Conservation (phyloP, 2,329 filamentous ascomycete genomes). For the Cryphonectria carpinicola region DNA sequence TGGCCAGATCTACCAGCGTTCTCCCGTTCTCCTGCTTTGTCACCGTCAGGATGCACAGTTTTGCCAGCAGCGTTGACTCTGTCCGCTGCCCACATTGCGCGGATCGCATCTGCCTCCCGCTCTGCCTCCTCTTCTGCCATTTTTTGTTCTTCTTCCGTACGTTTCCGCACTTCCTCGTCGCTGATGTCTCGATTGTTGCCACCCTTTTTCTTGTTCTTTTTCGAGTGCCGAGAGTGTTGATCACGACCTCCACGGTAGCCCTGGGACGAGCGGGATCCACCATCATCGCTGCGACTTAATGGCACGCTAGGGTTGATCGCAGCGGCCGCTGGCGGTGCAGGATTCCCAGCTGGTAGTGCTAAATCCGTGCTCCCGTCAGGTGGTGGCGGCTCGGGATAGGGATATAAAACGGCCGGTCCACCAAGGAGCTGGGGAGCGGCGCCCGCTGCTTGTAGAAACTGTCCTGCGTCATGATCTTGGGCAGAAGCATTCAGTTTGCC, state of each 20-base stretch:
- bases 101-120: conserved; percentile 37
- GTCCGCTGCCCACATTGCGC: conserved; percentile 40
- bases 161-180: conserved; percentile 19
- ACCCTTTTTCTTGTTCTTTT: conserved; percentile 30
- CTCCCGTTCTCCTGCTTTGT: conserved; percentile 15
- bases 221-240: conserved; percentile 20
- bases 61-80: conserved; percentile 33
- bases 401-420: conserved; percentile 7
- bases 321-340: conserved; percentile 5
- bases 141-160: conserved; percentile 32
- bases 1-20: conserved; percentile 16
- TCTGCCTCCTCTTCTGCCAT: conserved; percentile 36
- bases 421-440: conserved; percentile 5
- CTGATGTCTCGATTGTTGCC: conserved; percentile 27
- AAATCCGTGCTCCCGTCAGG: background rate
- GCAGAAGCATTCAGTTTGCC: background rate
- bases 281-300: conserved; percentile 22
- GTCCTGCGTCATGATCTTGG: background rate
- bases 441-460: conserved; percentile 1
- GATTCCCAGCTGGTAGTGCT: background rate
- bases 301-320: background rate
- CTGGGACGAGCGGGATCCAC: conserved; percentile 29
- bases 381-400: conserved; percentile 2
- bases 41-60: conserved; percentile 35
- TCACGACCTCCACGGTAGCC: conserved; percentile 24